phyloP scores from a whole-genome alignment of 2,329 filamentous ascomycete species.

The Aaosphaeria arxii region DNA sequence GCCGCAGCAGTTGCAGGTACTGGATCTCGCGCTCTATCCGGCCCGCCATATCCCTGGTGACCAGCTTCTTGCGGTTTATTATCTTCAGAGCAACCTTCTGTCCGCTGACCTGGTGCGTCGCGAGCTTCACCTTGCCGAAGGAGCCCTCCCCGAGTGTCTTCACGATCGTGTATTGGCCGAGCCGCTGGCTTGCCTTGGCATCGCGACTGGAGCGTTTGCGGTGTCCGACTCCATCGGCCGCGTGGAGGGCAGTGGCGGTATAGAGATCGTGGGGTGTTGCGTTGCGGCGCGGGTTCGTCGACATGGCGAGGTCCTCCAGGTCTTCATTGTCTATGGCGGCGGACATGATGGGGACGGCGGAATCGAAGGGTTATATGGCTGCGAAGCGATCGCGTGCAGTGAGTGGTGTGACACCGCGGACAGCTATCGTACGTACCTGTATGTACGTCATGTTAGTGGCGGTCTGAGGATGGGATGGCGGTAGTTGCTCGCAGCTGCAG shows the following conservation, averaged over 20 bases:
- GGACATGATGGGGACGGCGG: conserved; percentile 25
- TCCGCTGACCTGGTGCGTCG: conserved; percentile 84
- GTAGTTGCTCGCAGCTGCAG: too few species aligned
- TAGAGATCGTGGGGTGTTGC: conserved; percentile 25
- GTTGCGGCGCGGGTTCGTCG: conserved; percentile 61
- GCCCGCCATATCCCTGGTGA: conserved; percentile 96
- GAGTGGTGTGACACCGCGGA: too few species aligned
- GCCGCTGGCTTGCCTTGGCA: conserved; percentile 71
- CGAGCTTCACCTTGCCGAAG: conserved; percentile 98
- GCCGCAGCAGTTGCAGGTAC: conserved; percentile 89
- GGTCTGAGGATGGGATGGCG: too few species aligned
- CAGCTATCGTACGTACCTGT: too few species aligned
- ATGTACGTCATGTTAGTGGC: too few species aligned
- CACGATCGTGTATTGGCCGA: conserved; percentile 88
- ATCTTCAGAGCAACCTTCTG: conserved; percentile 98
- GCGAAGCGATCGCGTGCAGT: too few species aligned
- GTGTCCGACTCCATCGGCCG: conserved; percentile 7
- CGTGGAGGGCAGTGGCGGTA: conserved; percentile 13
- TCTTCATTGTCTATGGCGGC: conserved; percentile 72
- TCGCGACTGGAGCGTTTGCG: conserved; percentile 45
- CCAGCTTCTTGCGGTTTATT: conserved; percentile 91
- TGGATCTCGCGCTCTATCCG: conserved; percentile 97
- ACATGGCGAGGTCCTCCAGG: conserved; percentile 64
- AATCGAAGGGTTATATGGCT: too few species aligned
- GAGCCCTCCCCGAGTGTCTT: conserved; percentile 93